phyloP scores from a whole-genome alignment of 192 early-diverging fungal genomes.

The Radiomyces spectabilis region DNA sequence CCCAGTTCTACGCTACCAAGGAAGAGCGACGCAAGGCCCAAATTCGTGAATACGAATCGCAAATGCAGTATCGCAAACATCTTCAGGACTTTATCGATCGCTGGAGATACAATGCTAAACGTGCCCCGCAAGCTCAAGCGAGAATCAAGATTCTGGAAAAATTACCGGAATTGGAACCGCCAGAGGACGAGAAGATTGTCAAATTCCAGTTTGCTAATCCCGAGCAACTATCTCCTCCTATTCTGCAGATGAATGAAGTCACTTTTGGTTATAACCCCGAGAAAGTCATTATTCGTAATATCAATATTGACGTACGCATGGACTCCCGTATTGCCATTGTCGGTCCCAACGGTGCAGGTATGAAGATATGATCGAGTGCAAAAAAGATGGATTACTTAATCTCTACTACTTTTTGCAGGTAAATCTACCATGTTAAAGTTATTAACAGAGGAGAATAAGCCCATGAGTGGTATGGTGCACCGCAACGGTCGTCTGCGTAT shows the following conservation, averaged over 20 bases:
- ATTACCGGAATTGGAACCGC: conserved; percentile 82
- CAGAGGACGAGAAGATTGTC: conserved; percentile 68
- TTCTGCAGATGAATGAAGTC: conserved; percentile 91
- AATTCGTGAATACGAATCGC: conserved; percentile 92
- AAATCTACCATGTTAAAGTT: conserved; percentile 96
- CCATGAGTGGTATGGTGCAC: conserved; percentile 70
- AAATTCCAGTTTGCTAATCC: conserved; percentile 92
- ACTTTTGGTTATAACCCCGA: conserved; percentile 82
- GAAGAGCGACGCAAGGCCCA: conserved; percentile 89
- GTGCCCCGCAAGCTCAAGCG: conserved; percentile 92
- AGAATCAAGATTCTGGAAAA: conserved; percentile 99
- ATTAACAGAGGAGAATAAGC: conserved; percentile 78
- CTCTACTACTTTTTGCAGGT: conserved; percentile 26
- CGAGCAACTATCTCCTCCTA: conserved; percentile 91
- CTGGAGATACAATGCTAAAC: conserved; percentile 98
- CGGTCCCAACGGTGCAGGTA: conserved; percentile 95
- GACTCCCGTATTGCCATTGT: conserved; percentile 97
- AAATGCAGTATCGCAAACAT: conserved; percentile 89
- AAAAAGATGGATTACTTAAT: not conserved
- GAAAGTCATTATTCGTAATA: conserved; percentile 71
- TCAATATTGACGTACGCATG: conserved; percentile 94
- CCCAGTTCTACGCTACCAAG: conserved; percentile 81
- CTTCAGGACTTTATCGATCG: conserved; percentile 97
- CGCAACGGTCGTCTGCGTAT: conserved; percentile 91
- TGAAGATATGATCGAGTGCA: not conserved